Percentiles rank a stretch among this genome's conserved stretches.
Evolutionary conservation across 805 yeast species (phyloP).

Genomic region (Candida jianshihensis): DNA sequence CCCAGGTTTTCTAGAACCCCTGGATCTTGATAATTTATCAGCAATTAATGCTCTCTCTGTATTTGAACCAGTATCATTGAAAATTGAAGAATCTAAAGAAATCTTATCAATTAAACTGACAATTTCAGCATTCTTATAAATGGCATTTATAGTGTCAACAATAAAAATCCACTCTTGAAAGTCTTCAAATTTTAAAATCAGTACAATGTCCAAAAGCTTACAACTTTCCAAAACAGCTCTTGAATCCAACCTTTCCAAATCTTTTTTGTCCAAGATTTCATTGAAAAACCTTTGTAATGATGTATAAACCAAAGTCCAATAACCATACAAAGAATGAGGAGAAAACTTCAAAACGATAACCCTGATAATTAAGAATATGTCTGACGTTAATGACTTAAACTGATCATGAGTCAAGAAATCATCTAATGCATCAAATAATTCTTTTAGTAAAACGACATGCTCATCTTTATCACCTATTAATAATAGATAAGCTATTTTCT

Average conservation of each 20-base stretch:
- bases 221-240: conserved; percentile 50
- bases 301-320: conserved; percentile 65
- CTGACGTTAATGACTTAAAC: conserved; percentile 28
- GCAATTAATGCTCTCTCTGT: conserved; percentile 12
- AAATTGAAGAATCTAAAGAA: conserved; percentile 10
- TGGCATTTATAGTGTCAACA: conserved; percentile 56
- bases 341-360: conserved; percentile 57
- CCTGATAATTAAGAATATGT: conserved; percentile 53
- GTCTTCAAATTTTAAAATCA: conserved; percentile 70
- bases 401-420: conserved; percentile 28
- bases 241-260: conserved; percentile 31
- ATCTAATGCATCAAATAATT: conserved; percentile 41
- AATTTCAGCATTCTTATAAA: conserved; percentile 31
- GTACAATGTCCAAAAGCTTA: conserved; percentile 70
- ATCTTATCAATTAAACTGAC: conserved; percentile 21
- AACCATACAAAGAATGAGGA: conserved; percentile 54
- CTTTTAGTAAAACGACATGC: conserved; percentile 39
- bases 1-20: conserved; percentile 26
- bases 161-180: conserved; percentile 87
- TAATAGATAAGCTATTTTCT: conserved; percentile 57
- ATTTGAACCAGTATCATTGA: conserved; percentile 18
- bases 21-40: conserved; percentile 12
- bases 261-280: conserved; percentile 23
- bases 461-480: conserved; percentile 56
- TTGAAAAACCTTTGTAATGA: conserved; percentile 49